Base-by-base conservation (phyloP, 257 asterid species). In the Scutellaria galericulata region DNA sequence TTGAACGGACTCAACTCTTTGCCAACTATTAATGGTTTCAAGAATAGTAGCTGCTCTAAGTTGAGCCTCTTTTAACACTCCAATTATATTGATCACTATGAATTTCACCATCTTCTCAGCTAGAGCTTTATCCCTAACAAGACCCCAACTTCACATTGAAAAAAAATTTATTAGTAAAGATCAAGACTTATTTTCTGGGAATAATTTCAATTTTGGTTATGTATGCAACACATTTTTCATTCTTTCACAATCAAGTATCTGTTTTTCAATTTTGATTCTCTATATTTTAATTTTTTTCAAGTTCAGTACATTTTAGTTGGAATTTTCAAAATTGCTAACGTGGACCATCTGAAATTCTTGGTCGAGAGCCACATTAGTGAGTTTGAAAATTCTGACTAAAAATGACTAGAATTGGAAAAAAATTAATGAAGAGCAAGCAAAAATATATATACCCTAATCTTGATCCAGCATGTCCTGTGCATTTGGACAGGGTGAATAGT, bases 381-480 rank as follows among this genome's bases (percentile, higher is more conserved):
- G 18, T 18, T 18, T 18, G 18, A 18, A 18, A 18, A 18, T 18
- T 18, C 18, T 18, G 18, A 18, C 18, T 18, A 18, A 18, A 18
- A 18, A 18, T 18, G 18, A 18, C 18, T 18, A 18, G 0, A 18
- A 18, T 18, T 18, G 18, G 18, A 18, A 18, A 18, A 18, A 18
- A 18, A 18, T 18, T 18, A 18, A 18, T 18, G 18, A 18, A 18
- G 18, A 18, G 4, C 5, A 31, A 3, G 2, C 18, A 24, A 24
- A 24, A 24, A 24, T 24, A 24, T 18, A 14, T 2, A 9, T 78
- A 93, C 96, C 97, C 98, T 2, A 89, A 85, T 83, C 96, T 80
- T 41, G 98, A 91, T 13, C 98, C 96, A 4, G 97, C 97, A 41
- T 93, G 96, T 1, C 97, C 96, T 0, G 90, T 81, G 83, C 85